A percentile compares a stretch with the other conserved stretches of the same genome.
Conservation (phyloP, 1,139 yeast species). For the Debaryomycetaceae sp. region DNA sequence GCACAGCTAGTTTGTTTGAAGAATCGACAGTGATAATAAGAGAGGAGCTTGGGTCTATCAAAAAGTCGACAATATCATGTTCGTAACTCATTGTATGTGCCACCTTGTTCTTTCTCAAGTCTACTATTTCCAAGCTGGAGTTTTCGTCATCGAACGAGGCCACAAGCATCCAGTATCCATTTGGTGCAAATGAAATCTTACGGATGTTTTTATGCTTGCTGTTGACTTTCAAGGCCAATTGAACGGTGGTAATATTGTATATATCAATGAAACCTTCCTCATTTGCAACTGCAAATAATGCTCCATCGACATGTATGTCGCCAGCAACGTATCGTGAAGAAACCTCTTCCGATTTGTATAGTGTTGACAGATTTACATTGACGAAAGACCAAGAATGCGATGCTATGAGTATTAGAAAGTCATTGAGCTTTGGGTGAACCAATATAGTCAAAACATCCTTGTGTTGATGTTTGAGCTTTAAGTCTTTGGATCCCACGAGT, state of each 20-base stretch:
- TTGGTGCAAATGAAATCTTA: constrained; percentile 53
- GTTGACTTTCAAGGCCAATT: constrained; percentile 35
- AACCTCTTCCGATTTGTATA: constrained; percentile 8
- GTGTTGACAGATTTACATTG: constrained; percentile 12
- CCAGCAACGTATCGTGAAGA: constrained; percentile 22
- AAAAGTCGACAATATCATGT: constrained; percentile 19
- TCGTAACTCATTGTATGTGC: constrained; percentile 25
- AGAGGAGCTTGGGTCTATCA: constrained; percentile 47
- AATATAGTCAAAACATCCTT: constrained; percentile 17
- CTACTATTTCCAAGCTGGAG: constrained; percentile 46
- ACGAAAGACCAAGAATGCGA: constrained; percentile 28
- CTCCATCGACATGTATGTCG: constrained; percentile 66
- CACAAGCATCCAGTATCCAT: constrained; percentile 51
- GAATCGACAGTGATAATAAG: constrained; percentile 25
- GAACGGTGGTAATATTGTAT: constrained; percentile 40
- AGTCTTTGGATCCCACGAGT: constrained; percentile 11
- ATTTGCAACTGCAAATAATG: constrained; percentile 50
- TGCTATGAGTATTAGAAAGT: constrained; percentile 26
- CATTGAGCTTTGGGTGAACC: constrained; percentile 33
- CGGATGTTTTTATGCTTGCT: constrained; percentile 24
- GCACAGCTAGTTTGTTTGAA: constrained; percentile 17
- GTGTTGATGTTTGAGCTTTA: constrained; percentile 3
- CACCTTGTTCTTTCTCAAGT: constrained; percentile 47
- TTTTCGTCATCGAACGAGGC: constrained; percentile 10
- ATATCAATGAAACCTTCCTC: constrained; percentile 36